Base-by-base conservation (phyloP, 805 yeast species). In the Cyberlindnera lachancei region DNA sequence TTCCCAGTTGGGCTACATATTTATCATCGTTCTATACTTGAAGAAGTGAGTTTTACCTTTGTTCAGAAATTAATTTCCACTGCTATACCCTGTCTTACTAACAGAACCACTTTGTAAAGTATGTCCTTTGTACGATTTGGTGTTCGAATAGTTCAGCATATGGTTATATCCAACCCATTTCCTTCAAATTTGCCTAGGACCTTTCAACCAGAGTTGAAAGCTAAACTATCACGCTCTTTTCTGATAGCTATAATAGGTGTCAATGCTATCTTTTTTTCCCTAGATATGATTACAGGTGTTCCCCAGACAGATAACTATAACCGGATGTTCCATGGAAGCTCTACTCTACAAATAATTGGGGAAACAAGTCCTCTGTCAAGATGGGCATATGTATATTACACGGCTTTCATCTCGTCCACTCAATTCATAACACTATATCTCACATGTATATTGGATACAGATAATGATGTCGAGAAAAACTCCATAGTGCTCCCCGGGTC, bases 281-380 rank as follows among this genome's bases (percentile, higher is more conserved):
- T 55, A 5, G 66, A 69, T 37, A 36, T 66, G n/a, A 18, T 59
- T 2, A 53, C 55, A 9, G 57, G 62, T 7, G 44, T 58, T 15
- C 47, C 48, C 1, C 30, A 35, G 8, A 17, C 27, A 3, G 35
- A 28, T 8, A 12, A 12, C 7, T 17, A 20, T 10, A 20, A 13
- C 3, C 15, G 15, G 3, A 37, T 30, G 23, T 48, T 50, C 2
- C 52, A 61, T 40, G 73, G 73, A 1, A 45, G 58, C n/a, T 36
- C 63, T 14, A 44, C 62, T 4, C 30, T 70, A 17, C 70, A 68
- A 38, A 41, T 70, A 14, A 63, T 71, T 15, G 79, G 79, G 0
- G 77, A 73, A 35, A 40, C 41, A 19, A 46, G 52, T 21, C 66
- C 58, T 8, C 22, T 16, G 36, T 50, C 48, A 31, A 49, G 37